Conservation (phyloP, 108 stramenopile species). For the Discostella stelligeroides region DNA sequence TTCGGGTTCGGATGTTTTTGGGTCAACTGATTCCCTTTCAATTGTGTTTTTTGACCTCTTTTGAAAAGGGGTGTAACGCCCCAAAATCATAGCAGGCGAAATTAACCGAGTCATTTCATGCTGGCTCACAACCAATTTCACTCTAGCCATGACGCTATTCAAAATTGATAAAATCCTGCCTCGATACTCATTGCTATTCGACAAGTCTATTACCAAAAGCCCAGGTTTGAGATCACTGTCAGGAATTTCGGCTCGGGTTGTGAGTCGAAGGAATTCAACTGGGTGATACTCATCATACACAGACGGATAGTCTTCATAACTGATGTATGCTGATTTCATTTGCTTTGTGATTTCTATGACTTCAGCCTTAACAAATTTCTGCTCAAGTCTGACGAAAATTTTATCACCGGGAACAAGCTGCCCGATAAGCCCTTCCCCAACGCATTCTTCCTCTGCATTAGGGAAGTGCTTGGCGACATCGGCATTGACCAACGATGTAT, state of each 20-base stretch:
- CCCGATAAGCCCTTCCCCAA: constrained; percentile 34
- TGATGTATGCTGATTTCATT: constrained; percentile 53
- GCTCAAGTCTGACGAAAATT: constrained; percentile 47
- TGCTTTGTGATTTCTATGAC: constrained; percentile 43
- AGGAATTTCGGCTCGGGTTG: constrained; percentile 43
- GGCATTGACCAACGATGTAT: constrained; percentile 39
- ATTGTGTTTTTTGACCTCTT: constrained; percentile 5
- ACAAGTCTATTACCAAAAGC: constrained; percentile 48
- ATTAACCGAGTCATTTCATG: constrained; percentile 46
- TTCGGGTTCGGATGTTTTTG: neutral
- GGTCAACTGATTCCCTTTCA: neutral
- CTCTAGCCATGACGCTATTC: constrained; percentile 42
- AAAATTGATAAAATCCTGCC: constrained; percentile 32
- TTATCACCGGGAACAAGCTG: constrained; percentile 41
- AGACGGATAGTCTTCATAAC: constrained; percentile 63
- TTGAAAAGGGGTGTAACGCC: constrained; percentile 28
- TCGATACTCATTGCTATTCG: constrained; percentile 50
- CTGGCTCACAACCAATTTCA: constrained; percentile 44
- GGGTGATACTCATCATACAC: constrained; percentile 67
- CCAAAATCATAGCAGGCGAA: constrained; percentile 50
- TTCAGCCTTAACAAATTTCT: constrained; percentile 48
- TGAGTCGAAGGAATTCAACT: constrained; percentile 39
- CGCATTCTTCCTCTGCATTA: constrained; percentile 27
- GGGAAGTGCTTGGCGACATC: constrained; percentile 48
- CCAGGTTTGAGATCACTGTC: constrained; percentile 52